Conservation (phyloP, 805 yeast species). For the Candida tibetensis region DNA sequence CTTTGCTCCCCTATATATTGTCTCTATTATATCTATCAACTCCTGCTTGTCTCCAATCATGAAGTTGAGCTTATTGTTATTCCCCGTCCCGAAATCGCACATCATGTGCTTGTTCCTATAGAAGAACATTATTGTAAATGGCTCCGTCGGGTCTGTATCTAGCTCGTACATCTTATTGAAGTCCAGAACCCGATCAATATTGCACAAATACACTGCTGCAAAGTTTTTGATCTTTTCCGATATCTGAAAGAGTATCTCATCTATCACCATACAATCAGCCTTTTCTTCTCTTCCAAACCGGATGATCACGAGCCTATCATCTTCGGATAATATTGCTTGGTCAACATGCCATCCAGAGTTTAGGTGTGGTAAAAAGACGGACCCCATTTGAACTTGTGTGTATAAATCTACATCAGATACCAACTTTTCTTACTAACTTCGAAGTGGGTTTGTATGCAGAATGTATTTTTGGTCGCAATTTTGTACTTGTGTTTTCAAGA, state of each 20-base stretch:
- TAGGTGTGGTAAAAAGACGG: conserved; percentile 77
- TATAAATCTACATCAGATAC: too few species aligned
- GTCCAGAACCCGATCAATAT: conserved; percentile 84
- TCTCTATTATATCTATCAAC: conserved; percentile 85
- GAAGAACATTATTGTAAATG: conserved; percentile 91
- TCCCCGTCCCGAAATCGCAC: conserved; percentile 98
- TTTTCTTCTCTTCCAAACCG: conserved; percentile 83
- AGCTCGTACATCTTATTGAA: conserved; percentile 86
- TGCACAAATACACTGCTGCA: conserved; percentile 86
- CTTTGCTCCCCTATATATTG: conserved; percentile 84
- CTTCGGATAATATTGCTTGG: conserved; percentile 91
- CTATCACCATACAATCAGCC: conserved; percentile 83
- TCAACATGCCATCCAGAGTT: conserved; percentile 96
- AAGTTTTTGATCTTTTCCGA: conserved; percentile 85
- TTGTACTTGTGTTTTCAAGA: not conserved
- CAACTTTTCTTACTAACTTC: too few species aligned
- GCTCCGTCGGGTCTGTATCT: conserved; percentile 53
- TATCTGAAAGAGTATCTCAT: conserved; percentile 73
- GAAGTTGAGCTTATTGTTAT: conserved; percentile 91
- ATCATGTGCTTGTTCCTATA: conserved; percentile 92
- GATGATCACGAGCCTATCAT: conserved; percentile 80
- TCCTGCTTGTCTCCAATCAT: conserved; percentile 75
- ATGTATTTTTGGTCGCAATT: not conserved
- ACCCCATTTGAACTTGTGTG: conserved; percentile 73
- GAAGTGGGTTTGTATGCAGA: too few species aligned